phyloP scores from a whole-genome alignment of 2,329 filamentous ascomycete genomes.

The Acephala macrosclerotiorum region DNA sequence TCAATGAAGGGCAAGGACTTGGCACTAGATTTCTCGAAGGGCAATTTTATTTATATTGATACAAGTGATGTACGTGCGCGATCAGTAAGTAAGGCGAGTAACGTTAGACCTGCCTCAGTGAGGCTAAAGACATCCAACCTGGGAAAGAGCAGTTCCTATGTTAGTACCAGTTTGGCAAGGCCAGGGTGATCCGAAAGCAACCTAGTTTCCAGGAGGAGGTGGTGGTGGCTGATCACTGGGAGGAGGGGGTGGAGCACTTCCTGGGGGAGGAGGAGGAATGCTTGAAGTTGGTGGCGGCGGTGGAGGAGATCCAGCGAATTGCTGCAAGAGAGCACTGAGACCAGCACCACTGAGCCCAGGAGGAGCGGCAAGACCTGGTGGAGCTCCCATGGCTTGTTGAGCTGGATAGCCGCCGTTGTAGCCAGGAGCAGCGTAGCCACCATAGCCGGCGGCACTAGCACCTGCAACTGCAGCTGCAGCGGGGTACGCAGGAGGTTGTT shows the following conservation, averaged over 20 bases:
- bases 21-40: neutral
- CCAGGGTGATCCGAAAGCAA: slow-evolving; percentile 2
- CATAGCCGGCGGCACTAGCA: slow-evolving; percentile 61
- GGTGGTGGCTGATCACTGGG: slow-evolving; percentile 47
- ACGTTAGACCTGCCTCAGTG: slow-evolving; percentile 6
- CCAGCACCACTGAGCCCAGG: slow-evolving; percentile 62
- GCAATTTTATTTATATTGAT: slow-evolving; percentile 17
- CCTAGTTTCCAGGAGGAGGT: slow-evolving; percentile 33
- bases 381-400: slow-evolving; percentile 53
- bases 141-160: slow-evolving; percentile 18
- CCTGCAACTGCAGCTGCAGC: slow-evolving; percentile 50
- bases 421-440: slow-evolving; percentile 54
- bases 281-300: slow-evolving; percentile 61
- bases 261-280: slow-evolving; percentile 51
- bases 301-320: slow-evolving; percentile 59
- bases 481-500: slow-evolving; percentile 49
- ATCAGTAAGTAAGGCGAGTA: slow-evolving; percentile 15
- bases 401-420: slow-evolving; percentile 50
- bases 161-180: slow-evolving; percentile 19
- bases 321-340: slow-evolving; percentile 71
- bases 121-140: slow-evolving; percentile 9
- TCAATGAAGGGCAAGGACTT: no score
- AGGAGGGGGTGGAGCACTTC: slow-evolving; percentile 67
- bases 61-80: slow-evolving; percentile 20
- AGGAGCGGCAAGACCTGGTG: slow-evolving; percentile 48